Evolutionary conservation across 78 protist genomes (phyloP), one percentile per base, ranked within the genome.

Genomic region (Trichosphaerium sp.): DNA sequence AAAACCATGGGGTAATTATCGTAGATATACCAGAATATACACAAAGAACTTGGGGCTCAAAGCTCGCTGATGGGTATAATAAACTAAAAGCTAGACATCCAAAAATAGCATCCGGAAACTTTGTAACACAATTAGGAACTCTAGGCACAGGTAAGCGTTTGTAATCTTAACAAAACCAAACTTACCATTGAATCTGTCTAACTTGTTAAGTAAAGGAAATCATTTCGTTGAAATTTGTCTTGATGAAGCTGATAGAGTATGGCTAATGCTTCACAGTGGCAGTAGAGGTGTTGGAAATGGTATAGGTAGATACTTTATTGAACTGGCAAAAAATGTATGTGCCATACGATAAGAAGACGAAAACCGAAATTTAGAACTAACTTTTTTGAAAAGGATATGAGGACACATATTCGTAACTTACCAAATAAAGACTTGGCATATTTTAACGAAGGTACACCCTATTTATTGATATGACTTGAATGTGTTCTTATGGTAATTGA

Each of bases 211-310:
- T n/a, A n/a, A n/a, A 14, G 81, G 81, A 18, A 75, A 75, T 29
- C 81, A 75, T 32, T 75, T 75, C 35, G 8, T 66, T 8, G 81
- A 75, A 31, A n/a, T 75, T n/a, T 35, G 3, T 44, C 3, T 65
- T 48, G 81, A 75, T 37, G 81, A 75, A 23, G 18, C 74, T 10
- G 59, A 66, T 35, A n/a, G 7, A 26, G 67, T 75, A 11, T 75
- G 81, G 81, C 55, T 75, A 59, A 75, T 75, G 81, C 70, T 75
- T 25, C 81, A 75, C 59, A 39, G 59, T 11, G 81, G 81, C 25
- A 23, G 43, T 49, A 43, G 81, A 25, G 31, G 66, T 18, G 63
- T 75, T 21, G 81, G 81, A 39, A 68, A 68, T 4, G 32, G 21
- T 43, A 75, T 69, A 29, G 75, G 75, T 28, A 14, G 4, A 29